phyloP scores from a whole-genome alignment of 1,139 yeast species.

The Saccharomyces hybrid region DNA sequence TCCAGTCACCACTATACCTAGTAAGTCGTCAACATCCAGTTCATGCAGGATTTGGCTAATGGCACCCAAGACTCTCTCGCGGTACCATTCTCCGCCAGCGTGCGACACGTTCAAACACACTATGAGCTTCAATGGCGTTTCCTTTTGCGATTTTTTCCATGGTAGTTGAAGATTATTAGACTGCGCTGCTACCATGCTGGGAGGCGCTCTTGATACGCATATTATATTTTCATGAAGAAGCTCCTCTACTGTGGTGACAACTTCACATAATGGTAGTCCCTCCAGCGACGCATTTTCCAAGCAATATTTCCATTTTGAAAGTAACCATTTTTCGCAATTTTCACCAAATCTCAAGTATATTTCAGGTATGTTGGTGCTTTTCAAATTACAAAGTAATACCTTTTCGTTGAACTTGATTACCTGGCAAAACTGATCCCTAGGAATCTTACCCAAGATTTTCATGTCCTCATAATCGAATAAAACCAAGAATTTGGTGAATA shows the following conservation, averaged over 20 bases:
- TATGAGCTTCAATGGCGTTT: conserved; percentile 41
- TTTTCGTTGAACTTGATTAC: conserved; percentile 11
- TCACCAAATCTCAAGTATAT: conserved; percentile 19
- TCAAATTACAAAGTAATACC: conserved; percentile 22
- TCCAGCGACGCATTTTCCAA: conserved; percentile 8
- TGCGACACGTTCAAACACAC: conserved; percentile 38
- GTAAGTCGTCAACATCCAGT: conserved; percentile 40
- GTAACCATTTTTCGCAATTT: conserved; percentile 4
- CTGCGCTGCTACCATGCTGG: neutral
- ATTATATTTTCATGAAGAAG: neutral
- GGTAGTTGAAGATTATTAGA: conserved; percentile 4
- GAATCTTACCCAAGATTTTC: conserved; percentile 21
- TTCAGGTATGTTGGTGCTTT: conserved; percentile 28
- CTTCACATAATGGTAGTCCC: conserved; percentile 38
- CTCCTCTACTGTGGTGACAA: conserved; percentile 14
- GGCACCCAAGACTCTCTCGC: neutral
- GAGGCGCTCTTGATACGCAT: neutral
- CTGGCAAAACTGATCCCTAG: conserved; percentile 17
- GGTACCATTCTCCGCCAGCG: neutral
- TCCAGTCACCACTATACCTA: conserved; percentile 52
- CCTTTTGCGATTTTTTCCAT: conserved; percentile 36
- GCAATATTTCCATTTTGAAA: conserved; percentile 24
- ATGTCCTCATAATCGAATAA: conserved; percentile 16
- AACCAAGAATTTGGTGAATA: conserved; percentile 15
- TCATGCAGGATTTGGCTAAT: conserved; percentile 22